A percentile compares a stretch with the other conserved stretches of the same genome.
phyloP scores from a whole-genome alignment of 176 grass and related monocot genomes.

The Zoysia pacifica region DNA sequence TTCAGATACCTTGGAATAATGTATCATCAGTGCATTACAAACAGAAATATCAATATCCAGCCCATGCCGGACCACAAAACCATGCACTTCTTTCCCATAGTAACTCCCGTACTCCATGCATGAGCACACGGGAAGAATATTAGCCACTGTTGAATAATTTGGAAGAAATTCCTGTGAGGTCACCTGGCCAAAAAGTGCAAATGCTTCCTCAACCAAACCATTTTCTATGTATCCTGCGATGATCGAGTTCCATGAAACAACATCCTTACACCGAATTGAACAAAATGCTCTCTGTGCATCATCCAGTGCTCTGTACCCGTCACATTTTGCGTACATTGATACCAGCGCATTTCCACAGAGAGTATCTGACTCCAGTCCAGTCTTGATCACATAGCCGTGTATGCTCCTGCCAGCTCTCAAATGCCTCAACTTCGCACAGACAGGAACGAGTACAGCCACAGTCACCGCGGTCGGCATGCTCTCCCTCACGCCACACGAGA shows the following conservation, averaged over 20 bases:
- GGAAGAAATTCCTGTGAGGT: slow-evolving; percentile 30
- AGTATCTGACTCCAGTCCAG: slow-evolving; percentile 55
- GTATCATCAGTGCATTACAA: slow-evolving; percentile 65
- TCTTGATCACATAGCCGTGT: slow-evolving; percentile 49
- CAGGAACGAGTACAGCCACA: slow-evolving; percentile 53
- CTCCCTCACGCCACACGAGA: neutral
- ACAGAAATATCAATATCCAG: slow-evolving; percentile 51
- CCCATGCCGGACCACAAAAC: slow-evolving; percentile 53
- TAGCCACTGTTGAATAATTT: slow-evolving; percentile 62
- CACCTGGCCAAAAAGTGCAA: slow-evolving; percentile 51
- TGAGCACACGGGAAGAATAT: slow-evolving; percentile 55
- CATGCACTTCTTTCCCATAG: slow-evolving; percentile 57
- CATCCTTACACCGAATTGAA: slow-evolving; percentile 52
- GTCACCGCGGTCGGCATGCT: slow-evolving; percentile 55
- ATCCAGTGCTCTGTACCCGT: slow-evolving; percentile 11
- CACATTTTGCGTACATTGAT: slow-evolving; percentile 69
- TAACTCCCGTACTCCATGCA: slow-evolving; percentile 37
- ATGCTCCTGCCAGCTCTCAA: slow-evolving; percentile 39
- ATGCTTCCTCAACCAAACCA: slow-evolving; percentile 43
- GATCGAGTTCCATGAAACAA: slow-evolving; percentile 74
- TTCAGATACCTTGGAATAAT: slow-evolving; percentile 60
- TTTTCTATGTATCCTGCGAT: slow-evolving; percentile 51
- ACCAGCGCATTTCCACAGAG: slow-evolving; percentile 61
- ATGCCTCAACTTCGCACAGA: slow-evolving; percentile 44
- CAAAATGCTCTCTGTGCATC: slow-evolving; percentile 51